Percentiles rank a stretch among this genome's conserved stretches.
phyloP scores from a whole-genome alignment of 805 yeast genomes.

The Metschnikowia arizonensis region DNA sequence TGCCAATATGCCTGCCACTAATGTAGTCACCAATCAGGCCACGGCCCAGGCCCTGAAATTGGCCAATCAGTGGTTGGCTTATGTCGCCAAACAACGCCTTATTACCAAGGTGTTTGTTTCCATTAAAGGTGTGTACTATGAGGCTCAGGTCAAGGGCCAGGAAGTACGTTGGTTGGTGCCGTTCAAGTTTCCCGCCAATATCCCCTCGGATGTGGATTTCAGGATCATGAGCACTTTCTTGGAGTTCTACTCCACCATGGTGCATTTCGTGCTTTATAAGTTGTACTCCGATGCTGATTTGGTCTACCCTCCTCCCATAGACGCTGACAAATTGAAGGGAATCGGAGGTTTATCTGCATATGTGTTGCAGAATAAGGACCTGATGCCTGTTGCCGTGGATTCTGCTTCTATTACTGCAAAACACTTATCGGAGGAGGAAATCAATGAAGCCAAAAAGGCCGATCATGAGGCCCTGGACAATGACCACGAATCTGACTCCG shows the following conservation, averaged over 20 bases:
- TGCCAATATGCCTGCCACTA: constrained; percentile 92
- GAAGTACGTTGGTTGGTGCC: constrained; percentile 96
- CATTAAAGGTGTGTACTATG: constrained; percentile 94
- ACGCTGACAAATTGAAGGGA: constrained; percentile 67
- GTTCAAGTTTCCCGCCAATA: constrained; percentile 92
- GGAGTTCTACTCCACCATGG: constrained; percentile 89
- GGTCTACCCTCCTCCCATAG: constrained; percentile 87
- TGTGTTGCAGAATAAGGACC: constrained; percentile 54
- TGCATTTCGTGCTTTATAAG: constrained; percentile 83
- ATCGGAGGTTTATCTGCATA: constrained; percentile 87
- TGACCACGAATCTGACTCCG: too few relatives aligned
- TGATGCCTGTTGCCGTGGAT: constrained; percentile 10
- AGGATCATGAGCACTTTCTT: constrained; percentile 94
- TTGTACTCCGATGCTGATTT: constrained; percentile 81
- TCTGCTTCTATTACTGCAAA: constrained; percentile 28
- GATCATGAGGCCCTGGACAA: constrained; percentile 41
- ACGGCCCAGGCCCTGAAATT: constrained; percentile 84
- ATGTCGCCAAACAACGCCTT: constrained; percentile 76
- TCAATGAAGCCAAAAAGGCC: constrained; percentile 52
- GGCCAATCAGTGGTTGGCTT: constrained; percentile 95
- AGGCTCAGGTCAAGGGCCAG: constrained; percentile 86
- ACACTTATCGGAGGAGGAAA: constrained; percentile 38
- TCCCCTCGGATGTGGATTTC: constrained; percentile 92
- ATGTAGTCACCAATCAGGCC: constrained; percentile 69
- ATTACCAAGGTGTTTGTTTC: constrained; percentile 90